phyloP scores from a whole-genome alignment of 2,329 filamentous ascomycete species.

The Akanthomyces muscarius region DNA sequence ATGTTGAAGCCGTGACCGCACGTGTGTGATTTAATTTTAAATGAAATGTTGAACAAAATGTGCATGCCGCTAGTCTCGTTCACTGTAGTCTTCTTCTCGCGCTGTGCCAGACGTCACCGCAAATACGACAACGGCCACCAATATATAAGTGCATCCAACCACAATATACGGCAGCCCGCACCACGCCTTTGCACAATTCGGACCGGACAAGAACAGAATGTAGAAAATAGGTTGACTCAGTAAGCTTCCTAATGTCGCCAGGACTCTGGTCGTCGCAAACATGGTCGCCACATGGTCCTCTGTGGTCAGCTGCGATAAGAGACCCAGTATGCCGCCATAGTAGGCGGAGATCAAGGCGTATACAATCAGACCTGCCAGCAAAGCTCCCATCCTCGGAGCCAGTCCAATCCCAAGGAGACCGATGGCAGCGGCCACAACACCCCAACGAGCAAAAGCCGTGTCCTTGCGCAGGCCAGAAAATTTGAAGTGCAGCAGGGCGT shows the following conservation, averaged over 20 bases:
- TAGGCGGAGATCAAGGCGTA: neutral
- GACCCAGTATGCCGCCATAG: neutral
- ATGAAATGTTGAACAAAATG: neutral
- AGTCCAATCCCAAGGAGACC: neutral
- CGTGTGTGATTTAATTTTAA: neutral
- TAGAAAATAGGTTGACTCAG: neutral
- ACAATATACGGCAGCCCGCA: neutral
- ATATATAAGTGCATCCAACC: neutral
- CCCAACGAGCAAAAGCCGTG: neutral
- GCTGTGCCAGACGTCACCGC: neutral
- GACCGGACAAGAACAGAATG: neutral
- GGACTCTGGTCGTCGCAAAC: constrained; percentile 1
- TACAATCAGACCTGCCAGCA: neutral
- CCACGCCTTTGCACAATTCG: neutral
- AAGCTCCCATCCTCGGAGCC: neutral
- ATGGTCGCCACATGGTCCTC: neutral
- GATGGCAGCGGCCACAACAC: neutral
- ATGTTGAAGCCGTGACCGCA: neutral
- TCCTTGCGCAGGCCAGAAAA: neutral
- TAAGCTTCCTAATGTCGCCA: neutral
- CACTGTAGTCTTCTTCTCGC: neutral
- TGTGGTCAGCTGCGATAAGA: neutral
- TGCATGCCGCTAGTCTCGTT: neutral
- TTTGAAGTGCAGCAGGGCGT: neutral
- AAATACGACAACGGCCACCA: neutral